These are phyloP conservation scores for Speleostelium caveatum DNA, from an alignment of 78 protist species.

Conservation along the genomic window DNA sequence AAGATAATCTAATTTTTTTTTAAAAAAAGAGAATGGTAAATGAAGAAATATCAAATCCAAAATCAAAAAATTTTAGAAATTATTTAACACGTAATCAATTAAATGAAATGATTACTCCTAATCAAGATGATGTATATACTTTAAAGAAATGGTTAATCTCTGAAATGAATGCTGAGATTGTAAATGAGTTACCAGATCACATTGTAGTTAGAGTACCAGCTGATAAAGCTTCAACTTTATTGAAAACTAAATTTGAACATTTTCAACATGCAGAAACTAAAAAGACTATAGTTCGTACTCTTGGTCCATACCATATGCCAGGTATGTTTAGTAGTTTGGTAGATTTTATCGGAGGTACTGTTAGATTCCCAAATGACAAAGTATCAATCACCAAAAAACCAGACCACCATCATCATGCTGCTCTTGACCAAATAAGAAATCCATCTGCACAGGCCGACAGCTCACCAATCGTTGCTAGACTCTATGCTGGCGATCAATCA, in stretches of 20 bases:
- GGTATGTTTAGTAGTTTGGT: constrained; percentile 4
- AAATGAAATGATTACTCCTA: constrained; percentile 33
- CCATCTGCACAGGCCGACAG: no score
- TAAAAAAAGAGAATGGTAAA: no score
- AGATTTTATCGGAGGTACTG: no score
- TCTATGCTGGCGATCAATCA: constrained; percentile 12
- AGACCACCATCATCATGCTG: no score
- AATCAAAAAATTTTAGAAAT: constrained; percentile 40
- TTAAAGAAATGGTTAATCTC: constrained; percentile 9
- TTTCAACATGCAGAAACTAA: background rate
- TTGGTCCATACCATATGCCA: background rate
- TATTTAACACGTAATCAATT: constrained; percentile 50
- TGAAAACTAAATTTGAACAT: background rate
- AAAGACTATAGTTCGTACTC: background rate
- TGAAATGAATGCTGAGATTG: background rate
- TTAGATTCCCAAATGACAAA: no score
- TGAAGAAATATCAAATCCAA: constrained; percentile 51
- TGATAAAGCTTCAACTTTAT: constrained; percentile 12
- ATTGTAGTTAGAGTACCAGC: background rate
- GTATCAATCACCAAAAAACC: no score
- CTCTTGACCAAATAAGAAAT: no score
- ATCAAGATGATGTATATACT: background rate
- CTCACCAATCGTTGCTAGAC: background rate
- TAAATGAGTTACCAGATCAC: background rate
- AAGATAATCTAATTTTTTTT: no score